Conservation (phyloP, 2,329 filamentous ascomycete genomes). For the Nigrospora osmanthi region DNA sequence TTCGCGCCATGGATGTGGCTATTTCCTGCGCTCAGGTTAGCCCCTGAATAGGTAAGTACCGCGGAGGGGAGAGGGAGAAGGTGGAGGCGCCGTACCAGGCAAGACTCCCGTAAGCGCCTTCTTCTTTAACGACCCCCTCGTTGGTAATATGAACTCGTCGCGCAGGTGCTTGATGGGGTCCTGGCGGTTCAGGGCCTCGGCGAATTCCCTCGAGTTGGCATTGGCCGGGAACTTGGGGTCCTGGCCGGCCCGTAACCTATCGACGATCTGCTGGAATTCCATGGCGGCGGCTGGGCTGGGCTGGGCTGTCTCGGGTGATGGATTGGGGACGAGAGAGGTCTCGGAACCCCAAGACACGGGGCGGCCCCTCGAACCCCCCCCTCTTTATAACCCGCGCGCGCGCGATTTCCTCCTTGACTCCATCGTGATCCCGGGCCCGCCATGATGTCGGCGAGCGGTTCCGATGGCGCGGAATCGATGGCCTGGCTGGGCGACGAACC, state of each 20-base stretch:
- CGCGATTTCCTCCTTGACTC: too few species aligned
- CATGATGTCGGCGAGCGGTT: too few species aligned
- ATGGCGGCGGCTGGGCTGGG: conserved; percentile 48
- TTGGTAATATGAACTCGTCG: conserved; percentile 70
- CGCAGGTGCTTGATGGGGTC: conserved; percentile 56
- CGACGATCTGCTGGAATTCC: conserved; percentile 29
- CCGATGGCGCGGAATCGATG: too few species aligned
- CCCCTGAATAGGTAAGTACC: too few species aligned
- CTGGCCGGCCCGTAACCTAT: conserved; percentile 31
- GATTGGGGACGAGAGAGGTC: too few species aligned
- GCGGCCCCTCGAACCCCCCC: background rate
- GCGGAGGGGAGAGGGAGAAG: too few species aligned
- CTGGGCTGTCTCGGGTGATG: too few species aligned
- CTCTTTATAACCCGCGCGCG: background rate
- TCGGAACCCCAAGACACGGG: too few species aligned
- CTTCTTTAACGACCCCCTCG: conserved; percentile 61
- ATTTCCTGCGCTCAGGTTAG: background rate
- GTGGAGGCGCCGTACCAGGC: conserved; percentile 23
- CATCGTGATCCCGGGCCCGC: too few species aligned
- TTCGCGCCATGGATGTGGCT: conserved; percentile 14
- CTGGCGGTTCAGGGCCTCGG: conserved; percentile 46
- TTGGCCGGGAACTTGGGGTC: conserved; percentile 37
- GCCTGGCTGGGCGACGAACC: too few species aligned
- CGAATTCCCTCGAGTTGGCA: conserved; percentile 39
- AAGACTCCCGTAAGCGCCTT: conserved; percentile 43